phyloP scores from a whole-genome alignment of 257 asterid species.

The Solanum neorickii region DNA sequence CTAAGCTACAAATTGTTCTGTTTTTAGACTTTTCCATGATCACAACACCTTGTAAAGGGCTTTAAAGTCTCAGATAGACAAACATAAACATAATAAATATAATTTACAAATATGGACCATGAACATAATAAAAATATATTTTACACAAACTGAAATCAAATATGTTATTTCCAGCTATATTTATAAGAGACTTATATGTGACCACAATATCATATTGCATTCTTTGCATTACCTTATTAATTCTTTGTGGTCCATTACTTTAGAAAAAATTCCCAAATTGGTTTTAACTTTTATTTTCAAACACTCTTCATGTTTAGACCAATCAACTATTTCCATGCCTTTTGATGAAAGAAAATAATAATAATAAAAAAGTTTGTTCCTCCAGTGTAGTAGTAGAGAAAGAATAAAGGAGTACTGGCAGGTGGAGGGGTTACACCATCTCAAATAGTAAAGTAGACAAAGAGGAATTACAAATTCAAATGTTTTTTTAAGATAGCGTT shows the following conservation, averaged over 20 bases:
- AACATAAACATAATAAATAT: neutral
- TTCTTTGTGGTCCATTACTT: neutral
- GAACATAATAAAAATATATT: neutral
- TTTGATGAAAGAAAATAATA: neutral
- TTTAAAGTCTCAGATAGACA: neutral
- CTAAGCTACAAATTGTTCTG: neutral
- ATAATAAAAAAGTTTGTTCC: neutral
- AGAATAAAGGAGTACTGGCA: neutral
- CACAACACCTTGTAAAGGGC: neutral
- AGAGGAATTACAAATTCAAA: neutral
- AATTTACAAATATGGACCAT: neutral
- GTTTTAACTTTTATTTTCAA: neutral
- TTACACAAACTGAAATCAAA: neutral
- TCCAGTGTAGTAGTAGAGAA: neutral
- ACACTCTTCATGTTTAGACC: neutral
- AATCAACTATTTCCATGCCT: neutral
- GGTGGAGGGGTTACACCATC: neutral
- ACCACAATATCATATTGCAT: neutral
- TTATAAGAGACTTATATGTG: neutral
- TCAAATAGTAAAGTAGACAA: neutral
- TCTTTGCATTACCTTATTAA: neutral
- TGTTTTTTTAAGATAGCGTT: neutral
- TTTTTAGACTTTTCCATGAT: neutral
- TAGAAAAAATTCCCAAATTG: neutral
- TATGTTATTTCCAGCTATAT: neutral